Base-by-base conservation (phyloP, 139 green algal genomes). In the Chlorella vulgaris region DNA sequence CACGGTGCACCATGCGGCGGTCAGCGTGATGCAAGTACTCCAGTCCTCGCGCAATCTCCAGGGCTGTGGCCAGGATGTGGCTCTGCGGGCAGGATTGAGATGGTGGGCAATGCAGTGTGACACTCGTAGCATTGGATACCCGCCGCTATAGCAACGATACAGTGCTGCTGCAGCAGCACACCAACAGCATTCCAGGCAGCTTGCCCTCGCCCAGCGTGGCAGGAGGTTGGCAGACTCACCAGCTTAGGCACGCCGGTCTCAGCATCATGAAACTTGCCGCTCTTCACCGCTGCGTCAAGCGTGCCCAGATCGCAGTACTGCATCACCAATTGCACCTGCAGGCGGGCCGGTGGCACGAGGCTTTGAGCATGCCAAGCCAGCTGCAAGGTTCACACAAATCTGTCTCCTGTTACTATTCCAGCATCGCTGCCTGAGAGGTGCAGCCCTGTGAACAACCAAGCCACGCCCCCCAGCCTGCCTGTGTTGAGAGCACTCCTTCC, bases 311-410 rank as follows among this genome's bases (percentile, higher is more conserved):
- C 81, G 36, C 58, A 73, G 26, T 62, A 86, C 55, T 86, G 55
- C 60, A 86, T 75, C 29, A 86, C 81, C 55, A 86, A 39, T 35
- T 86, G 81, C 26, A 85, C 62, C 62, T 85, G 80, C 53, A 63
- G 15, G 10, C 15, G 31, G 19, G 2, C 7, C 15, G 65, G 33
- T 18, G 2, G 5, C 65, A 31, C 13, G 65, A 18, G n/a, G 38
- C n/a, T 2, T 42, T 38, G 29, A 69, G 62, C 13, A 40, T 21
- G 31, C 7, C 7, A 2, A n/a, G 62, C 31, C 29, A n/a, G n/a
- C n/a, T n/a, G n/a, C n/a, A n/a, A n/a, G n/a, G n/a, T n/a, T n/a
- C n/a, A n/a, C n/a, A n/a, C n/a, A n/a, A n/a, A n/a, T n/a, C n/a
- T n/a, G n/a, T n/a, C n/a, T n/a, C n/a, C n/a, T n/a, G n/a, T n/a